Conservation (phyloP, 257 asterid genomes). For the Solanum gandarillasii region DNA sequence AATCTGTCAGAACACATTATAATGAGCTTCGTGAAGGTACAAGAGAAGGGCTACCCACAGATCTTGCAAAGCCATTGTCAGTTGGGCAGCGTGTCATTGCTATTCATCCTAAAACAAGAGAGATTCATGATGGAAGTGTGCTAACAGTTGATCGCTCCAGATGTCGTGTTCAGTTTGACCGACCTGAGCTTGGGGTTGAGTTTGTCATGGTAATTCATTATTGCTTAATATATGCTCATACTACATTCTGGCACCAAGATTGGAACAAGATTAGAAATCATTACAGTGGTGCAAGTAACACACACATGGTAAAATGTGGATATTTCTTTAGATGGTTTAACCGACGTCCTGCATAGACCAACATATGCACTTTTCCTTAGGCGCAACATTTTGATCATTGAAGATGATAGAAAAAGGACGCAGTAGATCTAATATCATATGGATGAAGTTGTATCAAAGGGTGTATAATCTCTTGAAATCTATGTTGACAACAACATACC, state of each 20-base stretch:
- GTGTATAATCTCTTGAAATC: background rate
- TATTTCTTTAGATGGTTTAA: background rate
- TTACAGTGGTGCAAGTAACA: background rate
- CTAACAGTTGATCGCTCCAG: slow-evolving; percentile 77
- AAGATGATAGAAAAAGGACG: background rate
- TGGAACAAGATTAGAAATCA: background rate
- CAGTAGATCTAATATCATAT: background rate
- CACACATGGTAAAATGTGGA: background rate
- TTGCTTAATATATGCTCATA: background rate
- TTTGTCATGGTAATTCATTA: slow-evolving; percentile 62
- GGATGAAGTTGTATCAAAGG: background rate
- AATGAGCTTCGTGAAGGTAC: slow-evolving; percentile 76
- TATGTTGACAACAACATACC: background rate
- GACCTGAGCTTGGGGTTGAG: slow-evolving; percentile 88
- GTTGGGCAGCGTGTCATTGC: slow-evolving; percentile 96
- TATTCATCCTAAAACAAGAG: slow-evolving; percentile 90
- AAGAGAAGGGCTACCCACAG: slow-evolving; percentile 83
- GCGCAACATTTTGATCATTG: background rate
- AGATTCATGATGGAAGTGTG: slow-evolving; percentile 82
- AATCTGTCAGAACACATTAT: slow-evolving; percentile 81
- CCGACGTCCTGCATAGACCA: background rate
- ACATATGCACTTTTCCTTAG: background rate
- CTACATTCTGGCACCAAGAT: background rate
- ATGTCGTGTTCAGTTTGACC: slow-evolving; percentile 87
- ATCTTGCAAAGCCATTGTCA: slow-evolving; percentile 83